A percentile compares a stretch with the other conserved stretches of the same genome.
phyloP scores from a whole-genome alignment of 495 filamentous ascomycete species.

The Bryoglossum gracile region DNA sequence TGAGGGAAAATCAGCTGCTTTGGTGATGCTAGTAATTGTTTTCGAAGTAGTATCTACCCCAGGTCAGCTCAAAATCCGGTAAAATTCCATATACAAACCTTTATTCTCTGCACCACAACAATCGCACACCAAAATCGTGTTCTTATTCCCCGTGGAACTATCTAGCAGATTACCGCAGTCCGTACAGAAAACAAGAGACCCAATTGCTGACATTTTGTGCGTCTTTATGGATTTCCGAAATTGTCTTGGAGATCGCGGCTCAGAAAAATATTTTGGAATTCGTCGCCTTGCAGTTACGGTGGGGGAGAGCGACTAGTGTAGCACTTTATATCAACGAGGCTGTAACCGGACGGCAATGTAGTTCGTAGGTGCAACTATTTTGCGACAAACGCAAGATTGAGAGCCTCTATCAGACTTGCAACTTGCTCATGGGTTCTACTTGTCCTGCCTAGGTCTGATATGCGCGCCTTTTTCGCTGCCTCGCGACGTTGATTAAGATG shows the following conservation, averaged over 20 bases:
- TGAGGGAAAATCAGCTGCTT: constrained; percentile 82
- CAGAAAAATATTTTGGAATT: neutral
- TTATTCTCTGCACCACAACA: constrained; percentile 78
- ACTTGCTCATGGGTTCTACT: neutral
- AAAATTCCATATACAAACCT: no score
- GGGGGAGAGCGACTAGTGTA: no score
- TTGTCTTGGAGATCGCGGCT: neutral
- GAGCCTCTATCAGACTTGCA: no score
- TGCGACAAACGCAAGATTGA: no score
- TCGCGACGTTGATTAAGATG: constrained; percentile 11
- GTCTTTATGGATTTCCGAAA: constrained; percentile 1
- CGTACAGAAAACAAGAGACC: constrained; percentile 87
- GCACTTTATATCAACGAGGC: no score
- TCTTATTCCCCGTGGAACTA: constrained; percentile 62
- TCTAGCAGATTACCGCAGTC: constrained; percentile 90
- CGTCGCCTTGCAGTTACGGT: constrained; percentile 11
- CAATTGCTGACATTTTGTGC: constrained; percentile 70
- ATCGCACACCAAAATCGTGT: constrained; percentile 70
- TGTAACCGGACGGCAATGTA: no score
- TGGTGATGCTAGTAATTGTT: constrained; percentile 73
- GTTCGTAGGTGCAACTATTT: no score
- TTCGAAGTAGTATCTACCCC: constrained; percentile 71
- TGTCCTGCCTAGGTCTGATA: constrained; percentile 5
- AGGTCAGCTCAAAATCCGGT: no score
- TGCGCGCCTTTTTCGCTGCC: neutral